Evolutionary conservation across 257 asterid species (phyloP), one percentile per base, ranked within the genome.

Genomic region (Capsicum rhomboideum): DNA sequence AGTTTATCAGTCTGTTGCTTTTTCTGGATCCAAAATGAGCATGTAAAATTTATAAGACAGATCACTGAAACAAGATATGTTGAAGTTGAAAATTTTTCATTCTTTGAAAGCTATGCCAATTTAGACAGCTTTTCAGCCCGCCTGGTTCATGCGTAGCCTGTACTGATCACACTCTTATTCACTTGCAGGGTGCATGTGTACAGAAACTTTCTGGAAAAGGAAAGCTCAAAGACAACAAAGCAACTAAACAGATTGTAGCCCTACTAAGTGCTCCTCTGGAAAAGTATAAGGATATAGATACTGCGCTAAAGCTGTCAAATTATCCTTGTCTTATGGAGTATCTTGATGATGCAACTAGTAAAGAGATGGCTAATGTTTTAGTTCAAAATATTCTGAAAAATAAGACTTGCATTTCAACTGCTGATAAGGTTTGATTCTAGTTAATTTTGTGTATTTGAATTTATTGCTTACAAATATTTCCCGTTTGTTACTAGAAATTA

Each of bases 261-360:
- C 97, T 97, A 87, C 92, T 95, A 82, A 97, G 98, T 89, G 98
- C 99, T 85, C 99, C 99, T 14, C 91, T 97, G 78, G 94, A 93
- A 83, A 97, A 95, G 88, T 97, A 93, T 85, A 94, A 97, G 86
- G 99, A 95, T 88, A 95, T 97, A 83, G 99, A 95, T 90, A 93
- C 91, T 83, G 99, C 89, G 46, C 87, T 97, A 90, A 97, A 92
- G 93, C 94, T 97, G 85, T 92, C 95, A 54, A 94, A 95, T 89
- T 97, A 95, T 91, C 99, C 94, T 42, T 91, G 90, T 80, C 91
- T 97, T 82, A 93, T 95, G 94, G 97, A 93, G 88, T 90, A 91
- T 91, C 91, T 97, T 67, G 95, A 90, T 82, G 92, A 87, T 90
- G 89, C 87, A 88, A 93, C 99, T 58, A 93, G 94, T 86, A 95